phyloP scores from a whole-genome alignment of 257 asterid species.

The Ophiorrhiza pumila region DNA sequence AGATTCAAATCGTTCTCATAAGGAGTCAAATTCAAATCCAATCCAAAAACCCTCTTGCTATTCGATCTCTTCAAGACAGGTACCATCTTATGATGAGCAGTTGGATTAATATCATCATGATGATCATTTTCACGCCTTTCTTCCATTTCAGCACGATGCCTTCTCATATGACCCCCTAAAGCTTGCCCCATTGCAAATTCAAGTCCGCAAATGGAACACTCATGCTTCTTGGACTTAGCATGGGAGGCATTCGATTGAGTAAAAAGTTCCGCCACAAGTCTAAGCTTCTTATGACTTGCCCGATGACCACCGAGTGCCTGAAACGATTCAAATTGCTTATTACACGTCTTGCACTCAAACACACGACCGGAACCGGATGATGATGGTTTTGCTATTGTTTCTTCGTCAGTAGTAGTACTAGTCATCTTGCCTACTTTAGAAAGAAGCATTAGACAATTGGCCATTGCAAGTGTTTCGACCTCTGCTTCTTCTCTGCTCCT shows the following conservation, averaged over 20 bases:
- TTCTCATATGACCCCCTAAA: slow-evolving; percentile 46
- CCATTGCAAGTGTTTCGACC: not conserved
- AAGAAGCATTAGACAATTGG: slow-evolving; percentile 11
- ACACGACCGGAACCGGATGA: slow-evolving; percentile 5
- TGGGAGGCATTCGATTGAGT: not conserved
- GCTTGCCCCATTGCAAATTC: slow-evolving; percentile 38
- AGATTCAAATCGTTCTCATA: slow-evolving; percentile 27
- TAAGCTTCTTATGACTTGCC: slow-evolving; percentile 35
- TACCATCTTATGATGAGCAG: not conserved
- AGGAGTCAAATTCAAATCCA: slow-evolving; percentile 34
- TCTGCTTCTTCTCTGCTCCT: not conserved
- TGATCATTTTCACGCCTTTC: not conserved
- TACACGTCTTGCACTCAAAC: slow-evolving; percentile 36
- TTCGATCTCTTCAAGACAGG: slow-evolving; percentile 24
- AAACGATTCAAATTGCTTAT: slow-evolving; percentile 22
- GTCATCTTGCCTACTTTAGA: slow-evolving; percentile 1
- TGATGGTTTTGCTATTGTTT: not conserved
- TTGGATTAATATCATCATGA: not conserved
- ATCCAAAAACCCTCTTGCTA: slow-evolving; percentile 12
- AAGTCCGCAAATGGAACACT: slow-evolving; percentile 34
- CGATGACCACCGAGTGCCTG: slow-evolving; percentile 42
- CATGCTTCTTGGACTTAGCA: slow-evolving; percentile 26
- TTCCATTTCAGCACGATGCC: slow-evolving; percentile 28
- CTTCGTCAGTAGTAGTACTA: not conserved
- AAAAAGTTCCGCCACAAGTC: slow-evolving; percentile 15